Conservation (phyloP, 2,329 filamentous ascomycete genomes). For the Kalmusia sp. region DNA sequence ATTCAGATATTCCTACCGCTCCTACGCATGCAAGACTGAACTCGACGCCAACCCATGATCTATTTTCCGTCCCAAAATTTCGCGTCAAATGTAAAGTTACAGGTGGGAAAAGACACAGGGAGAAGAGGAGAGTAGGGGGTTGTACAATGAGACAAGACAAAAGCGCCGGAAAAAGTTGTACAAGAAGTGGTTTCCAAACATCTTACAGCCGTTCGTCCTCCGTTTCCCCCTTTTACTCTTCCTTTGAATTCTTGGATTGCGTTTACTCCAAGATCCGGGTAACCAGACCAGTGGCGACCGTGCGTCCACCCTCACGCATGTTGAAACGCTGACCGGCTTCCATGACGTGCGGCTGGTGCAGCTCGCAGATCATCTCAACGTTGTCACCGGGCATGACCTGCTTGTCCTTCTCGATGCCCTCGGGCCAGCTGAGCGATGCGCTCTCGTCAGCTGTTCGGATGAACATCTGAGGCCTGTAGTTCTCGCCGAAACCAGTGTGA, state of each 20-base stretch:
- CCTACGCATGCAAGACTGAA: slow-evolving; percentile 1
- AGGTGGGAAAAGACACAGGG: slow-evolving; percentile 10
- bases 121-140: slow-evolving; percentile 14
- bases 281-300: slow-evolving; percentile 49
- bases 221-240: not conserved
- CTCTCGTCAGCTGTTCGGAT: slow-evolving; percentile 85
- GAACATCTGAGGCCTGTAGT: slow-evolving; percentile 97
- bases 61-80: slow-evolving; percentile 9
- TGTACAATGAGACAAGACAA: slow-evolving; percentile 12
- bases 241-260: not conserved
- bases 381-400: slow-evolving; percentile 99
- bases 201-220: slow-evolving; percentile 10
- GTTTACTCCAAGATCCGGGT: slow-evolving; percentile 46
- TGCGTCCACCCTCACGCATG: slow-evolving; percentile 91
- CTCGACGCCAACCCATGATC: slow-evolving; percentile 10
- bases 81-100: slow-evolving; percentile 4
- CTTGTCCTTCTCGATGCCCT: slow-evolving; percentile 79
- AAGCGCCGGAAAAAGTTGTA: slow-evolving; percentile 16
- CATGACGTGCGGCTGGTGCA: slow-evolving; percentile 84
- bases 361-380: slow-evolving; percentile 91
- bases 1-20: not conserved
- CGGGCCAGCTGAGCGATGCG: slow-evolving; percentile 84
- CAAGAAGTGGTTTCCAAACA: slow-evolving; percentile 8
- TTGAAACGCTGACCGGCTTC: slow-evolving; percentile 97
- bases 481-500: slow-evolving; percentile 92